Conservation (phyloP, 2,329 filamentous ascomycete genomes). For the Fusarium kyushuense region DNA sequence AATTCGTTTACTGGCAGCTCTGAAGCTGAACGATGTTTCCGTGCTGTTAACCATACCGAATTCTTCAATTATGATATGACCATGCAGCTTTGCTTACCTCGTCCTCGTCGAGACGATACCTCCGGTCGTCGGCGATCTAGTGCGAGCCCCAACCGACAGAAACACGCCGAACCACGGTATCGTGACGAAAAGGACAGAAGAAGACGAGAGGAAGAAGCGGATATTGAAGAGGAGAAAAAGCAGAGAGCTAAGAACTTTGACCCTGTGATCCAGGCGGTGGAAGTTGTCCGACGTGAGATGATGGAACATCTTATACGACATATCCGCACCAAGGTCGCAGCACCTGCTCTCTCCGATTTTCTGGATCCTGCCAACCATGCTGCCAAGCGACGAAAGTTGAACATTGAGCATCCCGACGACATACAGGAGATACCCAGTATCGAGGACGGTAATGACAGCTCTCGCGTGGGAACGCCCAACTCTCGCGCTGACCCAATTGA, state of each 20-base stretch:
- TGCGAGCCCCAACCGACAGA: slow-evolving; percentile 52
- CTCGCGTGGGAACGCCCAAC: slow-evolving; percentile 73
- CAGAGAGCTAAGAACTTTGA: slow-evolving; percentile 89
- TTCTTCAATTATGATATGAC: slow-evolving; percentile 93
- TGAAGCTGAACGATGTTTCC: slow-evolving; percentile 84
- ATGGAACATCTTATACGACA: slow-evolving; percentile 89
- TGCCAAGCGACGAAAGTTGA: slow-evolving; percentile 82
- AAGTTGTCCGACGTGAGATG: slow-evolving; percentile 82
- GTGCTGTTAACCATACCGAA: slow-evolving; percentile 80
- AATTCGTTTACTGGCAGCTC: slow-evolving; percentile 80
- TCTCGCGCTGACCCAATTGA: slow-evolving; percentile 72
- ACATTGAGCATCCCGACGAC: slow-evolving; percentile 77
- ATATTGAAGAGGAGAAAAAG: slow-evolving; percentile 90
- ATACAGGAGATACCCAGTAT: slow-evolving; percentile 63
- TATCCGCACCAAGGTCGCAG: slow-evolving; percentile 87
- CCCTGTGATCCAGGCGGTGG: slow-evolving; percentile 85
- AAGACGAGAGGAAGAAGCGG: slow-evolving; percentile 80
- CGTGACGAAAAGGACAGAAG: slow-evolving; percentile 73
- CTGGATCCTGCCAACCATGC: slow-evolving; percentile 85
- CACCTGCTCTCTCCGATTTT: slow-evolving; percentile 81
- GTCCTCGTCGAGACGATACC: slow-evolving; percentile 44
- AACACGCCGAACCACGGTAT: slow-evolving; percentile 41
- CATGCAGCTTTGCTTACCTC: slow-evolving; percentile 77
- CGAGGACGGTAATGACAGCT: slow-evolving; percentile 71
- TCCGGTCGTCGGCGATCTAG: slow-evolving; percentile 51